Base-by-base conservation (phyloP, 148 eudicot species). In the Oxyria digyna region DNA sequence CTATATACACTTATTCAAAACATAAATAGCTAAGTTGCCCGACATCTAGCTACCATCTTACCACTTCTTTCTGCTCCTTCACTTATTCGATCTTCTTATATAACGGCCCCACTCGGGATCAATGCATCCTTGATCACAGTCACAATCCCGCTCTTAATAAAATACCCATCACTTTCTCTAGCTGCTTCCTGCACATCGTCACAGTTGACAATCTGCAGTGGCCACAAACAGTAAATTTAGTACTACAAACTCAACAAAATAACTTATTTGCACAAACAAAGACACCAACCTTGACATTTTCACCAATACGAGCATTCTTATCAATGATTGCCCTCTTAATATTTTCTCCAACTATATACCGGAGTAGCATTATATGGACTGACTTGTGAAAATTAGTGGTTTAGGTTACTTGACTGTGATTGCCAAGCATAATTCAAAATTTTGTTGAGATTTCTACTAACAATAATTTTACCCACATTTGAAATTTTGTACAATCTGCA, bases 101-200 rank as follows among this genome's bases (percentile, higher is more conserved):
- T 87, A 31, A 89, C 81, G 1, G 87, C 86, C 71, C 96, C 91
- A 50, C 84, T 77, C 0, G 98, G 98, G 79, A 93, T 87, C 75
- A 93, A 78, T 14, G 98, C 98, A 62, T 89, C 98, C 84, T 89
- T 93, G 75, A 93, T 93, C 8, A 93, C 74, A 1, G 96, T 93
- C n/a, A 93, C 98, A 0, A 93, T 93, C 29, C 95, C 98, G 21
- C 98, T 93, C 86, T 93, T 93, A 71, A 89, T 93, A 74, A 93
- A 93, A 86, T 89, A 93, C 15, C 96, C 96, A n/a, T 93, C 91
- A 29, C 95, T 83, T 74, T 93, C 98, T 71, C 98, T 83, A n/a
- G 96, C 98, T 66, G 95, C 95, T 87, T 93, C 98, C 85, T 87
- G 98, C 64, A 93, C 87, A 67, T 83, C 77, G 74, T 87, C 95